Conservation (phyloP, 75 land plant genomes). For the Ceratopteris richardii region DNA sequence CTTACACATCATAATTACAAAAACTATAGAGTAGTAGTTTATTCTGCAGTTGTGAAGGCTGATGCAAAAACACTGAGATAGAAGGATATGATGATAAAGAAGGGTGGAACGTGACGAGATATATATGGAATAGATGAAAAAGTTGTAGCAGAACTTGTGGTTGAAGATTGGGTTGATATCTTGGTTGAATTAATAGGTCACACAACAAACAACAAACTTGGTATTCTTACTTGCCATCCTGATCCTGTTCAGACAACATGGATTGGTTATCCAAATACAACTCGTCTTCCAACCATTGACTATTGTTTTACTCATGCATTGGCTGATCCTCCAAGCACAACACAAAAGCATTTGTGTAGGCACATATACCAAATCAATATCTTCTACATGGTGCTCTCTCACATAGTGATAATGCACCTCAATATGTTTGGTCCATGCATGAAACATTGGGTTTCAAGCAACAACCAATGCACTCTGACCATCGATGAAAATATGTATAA, state of each 20-base stretch:
- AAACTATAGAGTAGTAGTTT: constrained; percentile 86
- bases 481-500: no score
- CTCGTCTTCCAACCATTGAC: constrained; percentile 91
- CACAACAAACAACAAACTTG: constrained; percentile 92
- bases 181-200: constrained; percentile 97
- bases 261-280: constrained; percentile 99
- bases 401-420: no score
- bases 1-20: constrained; percentile 78
- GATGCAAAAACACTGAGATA: constrained; percentile 90
- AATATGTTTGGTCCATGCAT: no score
- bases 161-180: constrained; percentile 92
- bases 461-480: no score
- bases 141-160: constrained; percentile 84
- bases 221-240: constrained; percentile 85
- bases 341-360: constrained; percentile 96
- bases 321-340: constrained; percentile 77
- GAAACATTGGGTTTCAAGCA: no score
- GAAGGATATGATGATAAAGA: constrained; percentile 67
- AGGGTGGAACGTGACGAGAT: constrained; percentile 93
- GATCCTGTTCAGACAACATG: constrained; percentile 99
- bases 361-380: no score
- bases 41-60: constrained; percentile 98
- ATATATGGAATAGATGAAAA: constrained; percentile 95
- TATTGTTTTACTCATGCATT: constrained; percentile 84
- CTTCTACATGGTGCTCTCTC: no score